Evolutionary conservation across 2,329 filamentous ascomycete species (phyloP).

Genomic region (Diaporthe ilicicola): DNA sequence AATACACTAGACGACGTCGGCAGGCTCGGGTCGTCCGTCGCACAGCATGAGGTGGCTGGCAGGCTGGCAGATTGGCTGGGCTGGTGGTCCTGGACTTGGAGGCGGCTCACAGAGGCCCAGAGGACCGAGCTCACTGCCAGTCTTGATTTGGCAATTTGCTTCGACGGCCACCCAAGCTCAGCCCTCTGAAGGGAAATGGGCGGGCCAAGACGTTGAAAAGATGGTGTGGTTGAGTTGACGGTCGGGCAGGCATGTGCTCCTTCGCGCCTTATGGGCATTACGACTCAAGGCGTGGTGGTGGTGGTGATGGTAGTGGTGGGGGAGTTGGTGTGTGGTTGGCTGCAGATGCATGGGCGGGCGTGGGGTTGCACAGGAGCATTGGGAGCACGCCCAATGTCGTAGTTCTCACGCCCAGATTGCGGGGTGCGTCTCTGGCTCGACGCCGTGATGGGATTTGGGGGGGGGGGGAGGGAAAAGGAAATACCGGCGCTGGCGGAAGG

Average conservation of each 20-base stretch:
- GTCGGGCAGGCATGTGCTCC: not conserved
- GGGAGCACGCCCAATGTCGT: conserved; percentile 6
- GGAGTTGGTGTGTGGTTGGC: not conserved
- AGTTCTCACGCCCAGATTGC: conserved; percentile 18
- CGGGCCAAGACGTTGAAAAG: not conserved
- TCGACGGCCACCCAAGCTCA: not conserved
- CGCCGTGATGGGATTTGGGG: not conserved
- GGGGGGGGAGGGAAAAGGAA: not conserved
- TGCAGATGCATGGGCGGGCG: not conserved
- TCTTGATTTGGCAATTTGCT: conserved; percentile 10
- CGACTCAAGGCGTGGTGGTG: not conserved
- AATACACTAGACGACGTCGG: not conserved
- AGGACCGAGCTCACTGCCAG: not conserved
- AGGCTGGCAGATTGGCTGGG: not conserved
- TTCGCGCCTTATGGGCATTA: conserved; percentile 10
- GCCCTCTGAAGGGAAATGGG: not conserved
- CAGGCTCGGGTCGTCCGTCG: conserved; percentile 20
- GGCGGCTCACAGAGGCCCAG: not conserved
- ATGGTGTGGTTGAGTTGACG: not conserved
- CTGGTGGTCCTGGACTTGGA: not conserved
- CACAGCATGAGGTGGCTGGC: conserved; percentile 24
- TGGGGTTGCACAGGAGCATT: conserved; percentile 7
- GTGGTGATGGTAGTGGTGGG: too few species aligned
- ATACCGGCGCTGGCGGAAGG: not conserved
- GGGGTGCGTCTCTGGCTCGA: conserved; percentile 30